A percentile compares a stretch with the other conserved stretches of the same genome.
Conservation (phyloP, 2,329 filamentous ascomycete genomes). For the Ophiostoma angusticollis region DNA sequence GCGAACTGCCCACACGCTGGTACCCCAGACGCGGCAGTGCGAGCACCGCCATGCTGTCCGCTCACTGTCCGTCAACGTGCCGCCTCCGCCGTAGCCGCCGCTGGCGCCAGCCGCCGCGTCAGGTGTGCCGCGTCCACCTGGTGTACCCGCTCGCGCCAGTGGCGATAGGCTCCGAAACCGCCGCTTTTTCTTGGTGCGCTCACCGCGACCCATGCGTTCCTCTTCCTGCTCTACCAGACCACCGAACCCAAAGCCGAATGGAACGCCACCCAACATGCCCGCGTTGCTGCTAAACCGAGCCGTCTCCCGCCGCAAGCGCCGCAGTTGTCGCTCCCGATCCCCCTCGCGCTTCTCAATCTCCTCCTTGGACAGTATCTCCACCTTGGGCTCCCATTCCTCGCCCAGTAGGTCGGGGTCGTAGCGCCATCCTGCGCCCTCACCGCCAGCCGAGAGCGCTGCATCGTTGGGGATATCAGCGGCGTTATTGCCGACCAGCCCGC, state of each 20-base stretch:
- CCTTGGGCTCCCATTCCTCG: conserved; percentile 72
- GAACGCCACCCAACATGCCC: conserved; percentile 65
- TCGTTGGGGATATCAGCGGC: conserved; percentile 74
- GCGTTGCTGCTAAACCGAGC: conserved; percentile 81
- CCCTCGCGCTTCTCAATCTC: conserved; percentile 96
- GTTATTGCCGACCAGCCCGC: conserved; percentile 57
- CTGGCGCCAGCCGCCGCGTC: conserved; percentile 60
- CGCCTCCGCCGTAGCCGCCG: conserved; percentile 52
- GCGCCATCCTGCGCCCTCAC: conserved; percentile 55
- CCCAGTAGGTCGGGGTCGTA: conserved; percentile 86
- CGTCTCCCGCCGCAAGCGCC: conserved; percentile 77
- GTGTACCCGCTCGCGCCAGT: conserved; percentile 52
- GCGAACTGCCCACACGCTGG: conserved; percentile 85
- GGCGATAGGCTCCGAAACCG: conserved; percentile 84
- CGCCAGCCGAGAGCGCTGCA: conserved; percentile 39
- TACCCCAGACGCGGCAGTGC: conserved; percentile 80
- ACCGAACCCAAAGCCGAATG: conserved; percentile 40
- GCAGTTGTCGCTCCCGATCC: conserved; percentile 81
- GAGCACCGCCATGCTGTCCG: conserved; percentile 72
- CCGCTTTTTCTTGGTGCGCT: conserved; percentile 89
- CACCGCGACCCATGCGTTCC: conserved; percentile 80
- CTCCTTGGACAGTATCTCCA: conserved; percentile 76
- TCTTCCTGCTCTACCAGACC: conserved; percentile 47
- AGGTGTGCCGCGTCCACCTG: conserved; percentile 64
- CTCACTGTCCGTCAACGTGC: conserved; percentile 62